Base-by-base conservation (phyloP, 805 yeast genomes). In the Dipodascopsis uninucleata region DNA sequence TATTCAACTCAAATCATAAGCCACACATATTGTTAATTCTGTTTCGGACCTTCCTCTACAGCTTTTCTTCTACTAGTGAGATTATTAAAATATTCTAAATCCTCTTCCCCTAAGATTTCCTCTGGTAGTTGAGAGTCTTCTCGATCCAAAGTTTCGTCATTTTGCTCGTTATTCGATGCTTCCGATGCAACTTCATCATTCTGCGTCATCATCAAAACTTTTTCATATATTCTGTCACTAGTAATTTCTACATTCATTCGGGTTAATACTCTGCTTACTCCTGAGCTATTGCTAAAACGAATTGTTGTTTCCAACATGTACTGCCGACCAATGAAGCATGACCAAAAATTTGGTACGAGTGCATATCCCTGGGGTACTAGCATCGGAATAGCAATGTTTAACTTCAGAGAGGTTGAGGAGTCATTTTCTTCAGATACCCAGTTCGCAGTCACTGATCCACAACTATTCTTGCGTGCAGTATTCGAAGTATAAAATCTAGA, bases 321-420 rank as follows among this genome's bases (percentile, higher is more conserved):
- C 24, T 49, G 53, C 22, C 53, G 39, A 5, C 50, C 50, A 8
- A 44, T 34, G 9, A 41, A 33, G 24, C 53, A 49, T 3, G 47
- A 35, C 50, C 44, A 45, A n/a, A 45, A 45, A 20, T 41, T 45
- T 9, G 53, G 53, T 12, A 45, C 47, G 5, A 45, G 34, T 3
- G 31, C 22, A 25, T 42, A 34, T 16, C 26, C 9, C 18, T 37
- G 17, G 4, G 53, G 53, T n/a, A 17, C 38, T n/a, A 14, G 23
- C 12, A 49, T 33, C 9, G 28, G 32, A 9, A 49, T 10, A 4
- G 38, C 41, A 12, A 41, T 17, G 32, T 36, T 28, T 28, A 41
- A 31, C 12, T 46, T 36, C 22, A 26, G 39, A 18, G 40, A 45
- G 5, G 7, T 4, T 22, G 9, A 33, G 8, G 28, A 12, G 17